A percentile compares a stretch with the other conserved stretches of the same genome.
Evolutionary conservation across 305 asterid species (phyloP).

Genomic region (Solanum hybrid): DNA sequence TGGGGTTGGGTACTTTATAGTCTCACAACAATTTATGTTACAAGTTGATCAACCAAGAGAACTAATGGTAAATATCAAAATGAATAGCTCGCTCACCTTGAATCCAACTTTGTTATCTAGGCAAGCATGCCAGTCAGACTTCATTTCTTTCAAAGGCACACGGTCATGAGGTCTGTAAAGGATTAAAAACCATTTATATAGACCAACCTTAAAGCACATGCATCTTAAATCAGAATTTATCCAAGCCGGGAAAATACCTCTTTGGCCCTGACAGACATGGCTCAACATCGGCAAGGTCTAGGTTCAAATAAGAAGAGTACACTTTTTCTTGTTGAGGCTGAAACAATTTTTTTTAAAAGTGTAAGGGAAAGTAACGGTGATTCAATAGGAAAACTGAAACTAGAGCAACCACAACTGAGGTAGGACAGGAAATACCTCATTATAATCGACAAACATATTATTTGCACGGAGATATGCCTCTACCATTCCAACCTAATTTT

Average conservation of each 20-base stretch:
- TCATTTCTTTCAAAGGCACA: slow-evolving; percentile 83
- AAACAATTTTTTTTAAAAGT: neutral
- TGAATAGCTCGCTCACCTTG: slow-evolving; percentile 50
- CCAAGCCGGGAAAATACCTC: slow-evolving; percentile 34
- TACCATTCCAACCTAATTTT: slow-evolving; percentile 66
- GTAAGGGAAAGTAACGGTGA: neutral
- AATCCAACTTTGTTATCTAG: slow-evolving; percentile 91
- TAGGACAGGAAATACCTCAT: slow-evolving; percentile 31
- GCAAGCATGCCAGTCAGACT: slow-evolving; percentile 95
- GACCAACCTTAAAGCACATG: neutral
- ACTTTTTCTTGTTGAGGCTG: slow-evolving; percentile 87
- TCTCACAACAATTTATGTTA: neutral
- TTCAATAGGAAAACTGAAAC: neutral
- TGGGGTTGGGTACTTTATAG: neutral
- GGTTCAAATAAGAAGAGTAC: slow-evolving; percentile 63
- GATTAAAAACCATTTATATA: neutral
- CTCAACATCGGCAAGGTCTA: slow-evolving; percentile 63
- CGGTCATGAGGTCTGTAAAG: slow-evolving; percentile 88
- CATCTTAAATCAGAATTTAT: neutral
- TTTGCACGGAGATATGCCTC: slow-evolving; percentile 94
- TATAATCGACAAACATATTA: slow-evolving; percentile 83
- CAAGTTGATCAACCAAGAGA: neutral
- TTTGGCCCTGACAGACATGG: slow-evolving; percentile 94
- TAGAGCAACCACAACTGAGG: neutral
- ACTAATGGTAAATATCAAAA: neutral